A percentile compares a stretch with the other conserved stretches of the same genome.
Evolutionary conservation across 2,329 filamentous ascomycete species (phyloP).

Genomic region (Chalaropsis ovoidea): DNA sequence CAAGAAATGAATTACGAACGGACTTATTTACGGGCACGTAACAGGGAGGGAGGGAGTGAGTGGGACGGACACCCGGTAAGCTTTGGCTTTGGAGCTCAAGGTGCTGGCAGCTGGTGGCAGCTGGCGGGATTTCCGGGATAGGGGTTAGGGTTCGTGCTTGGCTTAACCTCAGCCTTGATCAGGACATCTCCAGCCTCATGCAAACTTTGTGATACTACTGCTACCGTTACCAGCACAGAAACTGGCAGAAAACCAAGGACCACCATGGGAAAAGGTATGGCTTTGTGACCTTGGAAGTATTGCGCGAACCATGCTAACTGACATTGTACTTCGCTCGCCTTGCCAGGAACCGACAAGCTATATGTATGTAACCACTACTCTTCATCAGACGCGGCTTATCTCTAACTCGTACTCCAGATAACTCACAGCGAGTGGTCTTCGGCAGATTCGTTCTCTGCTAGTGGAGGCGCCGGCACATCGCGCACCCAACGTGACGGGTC

Average conservation of each 20-base stretch:
- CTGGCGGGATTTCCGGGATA: background rate
- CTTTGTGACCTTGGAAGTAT: background rate
- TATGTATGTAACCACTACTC: conserved; percentile 31
- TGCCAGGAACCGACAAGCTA: conserved; percentile 38
- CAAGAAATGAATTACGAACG: background rate
- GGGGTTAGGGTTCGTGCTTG: background rate
- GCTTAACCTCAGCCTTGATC: background rate
- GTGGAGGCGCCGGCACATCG: conserved; percentile 57
- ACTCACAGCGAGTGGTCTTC: conserved; percentile 98
- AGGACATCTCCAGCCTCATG: background rate
- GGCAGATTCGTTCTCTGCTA: conserved; percentile 76
- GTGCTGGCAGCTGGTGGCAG: background rate
- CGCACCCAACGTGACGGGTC: conserved; percentile 45
- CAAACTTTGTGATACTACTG: background rate
- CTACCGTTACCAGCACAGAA: background rate
- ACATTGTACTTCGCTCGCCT: background rate
- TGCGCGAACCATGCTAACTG: background rate
- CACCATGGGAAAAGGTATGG: conserved; percentile 27
- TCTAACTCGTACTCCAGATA: conserved; percentile 41
- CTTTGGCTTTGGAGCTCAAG: background rate
- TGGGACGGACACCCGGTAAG: no score
- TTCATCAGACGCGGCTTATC: background rate
- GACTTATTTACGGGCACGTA: background rate
- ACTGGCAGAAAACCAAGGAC: background rate
- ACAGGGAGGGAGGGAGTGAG: no score